Evolutionary conservation across 2,329 filamentous ascomycete species (phyloP), one percentile per base, ranked within the genome.

Genomic region (Bipolaris gigantea): DNA sequence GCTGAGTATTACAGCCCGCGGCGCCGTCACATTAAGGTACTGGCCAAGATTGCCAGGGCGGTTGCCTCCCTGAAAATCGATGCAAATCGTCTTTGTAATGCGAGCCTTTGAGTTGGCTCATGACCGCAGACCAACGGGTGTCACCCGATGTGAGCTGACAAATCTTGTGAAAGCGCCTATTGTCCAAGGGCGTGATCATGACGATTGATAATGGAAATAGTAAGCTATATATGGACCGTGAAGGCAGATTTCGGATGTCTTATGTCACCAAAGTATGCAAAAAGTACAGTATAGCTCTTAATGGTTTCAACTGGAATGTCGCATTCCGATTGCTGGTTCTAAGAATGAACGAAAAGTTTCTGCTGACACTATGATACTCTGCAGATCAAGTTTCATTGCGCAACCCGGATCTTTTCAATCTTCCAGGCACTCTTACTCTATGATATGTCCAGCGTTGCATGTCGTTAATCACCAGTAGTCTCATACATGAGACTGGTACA

Each of bases 1-100:
- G 16, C 1, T 48, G 50, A 27, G 46, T 38, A 13, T 40, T 32
- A 18, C 32, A 34, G 2, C 25, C 53, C 9, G 49, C 48, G 46
- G 44, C 55, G 25, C 50, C 42, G 5, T 36, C 30, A 25, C 45
- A 51, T 21, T 33, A 30, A 2, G 53, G 53, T 30, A 53, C 53
- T 18, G 48, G 53, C 4, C 49, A 48, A 44, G 43, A 53, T 6
- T 57, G 48, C 48, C 50, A 53, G 16, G 48, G 53, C n/a, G 53
- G 50, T 16, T 7, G 35, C 8, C 35, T 46, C 25, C 52, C 44
- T 34, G 43, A 30, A 1, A 23, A 53, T 47, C 44, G 41, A 1
- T 18, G 39, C 36, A 30, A 19, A 3, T 10, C n/a, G 1, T 18
- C 47, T 21, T 15, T 33, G 10, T 50, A 40, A 23, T 16, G 35